Evolutionary conservation across 768 basidiomycete genomes (phyloP), one percentile per base, ranked within the genome.

Genomic region (Lentinula guzmanii): DNA sequence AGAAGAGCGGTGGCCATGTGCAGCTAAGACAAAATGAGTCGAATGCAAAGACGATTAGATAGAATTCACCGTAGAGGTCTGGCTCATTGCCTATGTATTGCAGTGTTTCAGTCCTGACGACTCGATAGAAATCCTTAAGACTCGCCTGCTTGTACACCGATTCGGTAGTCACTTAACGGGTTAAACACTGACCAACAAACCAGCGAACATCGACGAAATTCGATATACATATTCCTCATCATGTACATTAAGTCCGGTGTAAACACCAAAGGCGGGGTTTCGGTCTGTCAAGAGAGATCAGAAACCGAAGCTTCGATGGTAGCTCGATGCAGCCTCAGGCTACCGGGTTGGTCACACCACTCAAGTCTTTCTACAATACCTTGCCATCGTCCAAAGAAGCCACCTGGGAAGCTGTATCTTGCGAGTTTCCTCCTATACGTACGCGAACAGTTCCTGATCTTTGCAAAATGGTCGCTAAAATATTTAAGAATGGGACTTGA

Each of bases 341-440:
- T 61, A 75, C 74, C 8, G 70, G 72, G 54, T 74, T 71, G 4
- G 65, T 64, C 8, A 43, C 43, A 9, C 58, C 58, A 8, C 59
- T 59, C 11, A 66, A 62, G 48, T 71, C 73, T 68, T 84, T 85
- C 41, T n/a, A n/a, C n/a, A n/a, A n/a, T n/a, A 74, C 74, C 6
- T 69, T 63, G 42, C 75, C 75, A 53, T 79, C 71, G 0, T 74
- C 64, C 13, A 81, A 70, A 21, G 71, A 72, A 46, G 67, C 69
- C 13, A 75, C 77, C 63, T 76, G 65, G 28, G 71, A 53, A 18
- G 75, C 79, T 5, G 69, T 74, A 58, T 86, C 85, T 66, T 86
- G 85, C 2, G 79, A 78, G 69, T 86, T 86, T n/a, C 85, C 85
- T 16, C 84, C 84, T 10, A 86, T 70, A 37, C 85, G 77, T 15